phyloP scores from a whole-genome alignment of 371 early-diverging fungal genomes.

The Rhizopus arrhizus region DNA sequence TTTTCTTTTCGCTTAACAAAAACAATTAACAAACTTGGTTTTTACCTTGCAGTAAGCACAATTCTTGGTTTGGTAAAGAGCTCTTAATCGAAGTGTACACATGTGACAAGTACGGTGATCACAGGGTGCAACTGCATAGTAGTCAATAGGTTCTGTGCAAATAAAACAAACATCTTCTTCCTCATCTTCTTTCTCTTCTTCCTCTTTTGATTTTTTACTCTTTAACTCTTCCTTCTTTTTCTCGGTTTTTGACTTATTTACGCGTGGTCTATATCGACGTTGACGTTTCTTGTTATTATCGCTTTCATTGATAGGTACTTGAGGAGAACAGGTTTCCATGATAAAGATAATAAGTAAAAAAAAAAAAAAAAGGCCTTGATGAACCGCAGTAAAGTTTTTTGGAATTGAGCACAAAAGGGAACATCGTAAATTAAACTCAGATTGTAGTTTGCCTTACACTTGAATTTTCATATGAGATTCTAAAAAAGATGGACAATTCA shows the following conservation, averaged over 20 bases:
- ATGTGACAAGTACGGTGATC: constrained; percentile 91
- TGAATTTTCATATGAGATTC: too few relatives aligned
- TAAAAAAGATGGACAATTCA: too few relatives aligned
- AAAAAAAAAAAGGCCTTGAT: not conserved
- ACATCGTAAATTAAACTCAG: too few relatives aligned
- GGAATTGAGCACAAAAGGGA: too few relatives aligned
- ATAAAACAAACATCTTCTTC: constrained; percentile 81
- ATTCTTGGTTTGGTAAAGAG: constrained; percentile 79
- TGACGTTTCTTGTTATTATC: not conserved
- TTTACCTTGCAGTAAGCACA: constrained; percentile 92
- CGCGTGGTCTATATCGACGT: not conserved
- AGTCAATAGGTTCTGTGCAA: constrained; percentile 83
- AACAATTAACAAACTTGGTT: not conserved
- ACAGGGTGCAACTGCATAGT: constrained; percentile 86
- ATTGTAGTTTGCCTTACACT: too few relatives aligned
- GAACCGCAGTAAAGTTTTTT: not conserved
- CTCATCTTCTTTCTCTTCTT: constrained; percentile 24
- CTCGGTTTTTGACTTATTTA: not conserved
- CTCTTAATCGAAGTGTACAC: constrained; percentile 87
- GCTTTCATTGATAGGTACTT: not conserved
- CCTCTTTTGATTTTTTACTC: constrained; percentile 6
- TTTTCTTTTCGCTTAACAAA: not conserved
- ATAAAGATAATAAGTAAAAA: not conserved
- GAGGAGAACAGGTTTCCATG: not conserved
- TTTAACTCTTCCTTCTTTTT: constrained; percentile 10